phyloP scores from a whole-genome alignment of 371 early-diverging fungal species.

The Scutellospora calospora region DNA sequence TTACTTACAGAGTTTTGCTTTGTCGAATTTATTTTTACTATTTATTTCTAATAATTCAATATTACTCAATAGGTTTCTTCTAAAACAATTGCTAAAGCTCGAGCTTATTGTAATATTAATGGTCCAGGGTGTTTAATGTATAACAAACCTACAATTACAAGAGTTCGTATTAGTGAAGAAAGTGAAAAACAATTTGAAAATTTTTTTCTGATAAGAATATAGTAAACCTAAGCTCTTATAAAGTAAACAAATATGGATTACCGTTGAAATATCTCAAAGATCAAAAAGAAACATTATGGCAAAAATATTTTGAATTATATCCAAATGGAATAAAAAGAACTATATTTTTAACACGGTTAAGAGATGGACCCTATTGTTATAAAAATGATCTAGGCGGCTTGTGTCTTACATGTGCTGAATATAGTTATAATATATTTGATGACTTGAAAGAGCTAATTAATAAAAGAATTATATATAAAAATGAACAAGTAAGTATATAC shows the following conservation, averaged over 20 bases:
- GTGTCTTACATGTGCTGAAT: not conserved
- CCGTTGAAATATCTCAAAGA: not conserved
- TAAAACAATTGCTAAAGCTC: slow-evolving; percentile 5
- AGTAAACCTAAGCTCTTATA: not conserved
- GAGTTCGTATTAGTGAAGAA: not conserved
- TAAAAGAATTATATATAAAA: too few species aligned
- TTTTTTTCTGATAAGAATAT: too few species aligned
- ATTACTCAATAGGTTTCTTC: slow-evolving; percentile 1
- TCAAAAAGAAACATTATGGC: slow-evolving; percentile 14
- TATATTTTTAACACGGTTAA: not conserved
- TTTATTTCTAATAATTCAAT: too few species aligned
- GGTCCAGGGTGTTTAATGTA: not conserved
- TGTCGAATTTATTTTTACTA: too few species aligned
- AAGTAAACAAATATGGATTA: not conserved
- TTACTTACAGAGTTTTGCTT: too few species aligned
- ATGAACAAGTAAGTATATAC: too few species aligned
- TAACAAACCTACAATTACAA: slow-evolving; percentile 4
- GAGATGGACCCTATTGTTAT: not conserved
- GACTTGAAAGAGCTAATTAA: not conserved
- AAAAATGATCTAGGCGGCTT: not conserved
- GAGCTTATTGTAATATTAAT: not conserved
- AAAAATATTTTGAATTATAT: slow-evolving; percentile 22
- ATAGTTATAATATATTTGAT: slow-evolving; percentile 5
- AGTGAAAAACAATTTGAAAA: too few species aligned
- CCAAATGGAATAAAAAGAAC: slow-evolving; percentile 8